phyloP scores from a whole-genome alignment of 176 grass and related monocot species.

The Sorghum bicolor region DNA sequence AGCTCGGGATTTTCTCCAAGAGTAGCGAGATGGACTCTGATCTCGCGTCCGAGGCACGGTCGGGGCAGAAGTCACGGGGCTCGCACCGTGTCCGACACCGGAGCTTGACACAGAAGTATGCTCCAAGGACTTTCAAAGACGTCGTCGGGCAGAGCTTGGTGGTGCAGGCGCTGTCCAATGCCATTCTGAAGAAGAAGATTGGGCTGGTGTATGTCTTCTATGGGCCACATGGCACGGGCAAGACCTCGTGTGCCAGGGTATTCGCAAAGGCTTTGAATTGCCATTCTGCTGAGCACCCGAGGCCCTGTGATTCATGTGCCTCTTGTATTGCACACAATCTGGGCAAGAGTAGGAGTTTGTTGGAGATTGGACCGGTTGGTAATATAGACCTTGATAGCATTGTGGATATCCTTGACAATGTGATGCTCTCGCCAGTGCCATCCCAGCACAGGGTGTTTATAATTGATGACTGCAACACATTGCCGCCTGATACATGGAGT shows the following conservation, averaged over 20 bases:
- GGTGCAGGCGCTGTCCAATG: slow-evolving; percentile 84
- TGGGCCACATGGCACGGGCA: slow-evolving; percentile 81
- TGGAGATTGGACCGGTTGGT: slow-evolving; percentile 78
- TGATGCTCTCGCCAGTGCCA: slow-evolving; percentile 50
- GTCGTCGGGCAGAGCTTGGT: slow-evolving; percentile 83
- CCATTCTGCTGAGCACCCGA: slow-evolving; percentile 65
- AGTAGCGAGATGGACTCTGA: slow-evolving; percentile 54
- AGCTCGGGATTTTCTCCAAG: slow-evolving; percentile 65
- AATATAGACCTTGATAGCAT: slow-evolving; percentile 70
- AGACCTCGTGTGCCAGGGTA: slow-evolving; percentile 83
- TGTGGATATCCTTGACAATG: slow-evolving; percentile 62
- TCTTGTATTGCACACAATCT: slow-evolving; percentile 82
- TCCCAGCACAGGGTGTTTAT: slow-evolving; percentile 65
- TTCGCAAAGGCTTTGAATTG: slow-evolving; percentile 95
- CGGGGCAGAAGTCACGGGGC: slow-evolving; percentile 41
- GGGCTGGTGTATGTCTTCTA: slow-evolving; percentile 87
- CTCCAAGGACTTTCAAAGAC: slow-evolving; percentile 86
- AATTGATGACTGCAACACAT: slow-evolving; percentile 76
- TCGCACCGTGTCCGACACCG: slow-evolving; percentile 47
- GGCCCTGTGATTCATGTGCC: slow-evolving; percentile 77
- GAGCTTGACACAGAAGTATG: slow-evolving; percentile 82
- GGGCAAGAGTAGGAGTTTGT: slow-evolving; percentile 62
- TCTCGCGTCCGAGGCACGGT: slow-evolving; percentile 49
- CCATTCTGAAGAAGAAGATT: slow-evolving; percentile 69
- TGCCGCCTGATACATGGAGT: slow-evolving; percentile 67